Base-by-base conservation (phyloP, 345 rosid species). In the Citrus trifoliata region DNA sequence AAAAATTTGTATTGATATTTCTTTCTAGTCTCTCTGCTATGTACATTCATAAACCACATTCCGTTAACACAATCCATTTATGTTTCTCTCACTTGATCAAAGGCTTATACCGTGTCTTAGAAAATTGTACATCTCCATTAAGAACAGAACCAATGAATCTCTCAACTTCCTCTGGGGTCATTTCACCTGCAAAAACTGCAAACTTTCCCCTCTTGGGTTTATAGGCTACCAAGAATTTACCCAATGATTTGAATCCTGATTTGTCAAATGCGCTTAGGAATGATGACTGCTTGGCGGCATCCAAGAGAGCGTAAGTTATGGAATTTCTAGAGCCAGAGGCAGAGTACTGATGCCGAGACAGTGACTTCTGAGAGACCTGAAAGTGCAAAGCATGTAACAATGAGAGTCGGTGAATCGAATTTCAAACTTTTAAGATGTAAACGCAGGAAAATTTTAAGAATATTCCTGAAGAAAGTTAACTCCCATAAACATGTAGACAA, bases 281-380 rank as follows among this genome's bases (percentile, higher is more conserved):
- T 4, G 86, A 82, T 8, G 89, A 69, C 67, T 93, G 96, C 86
- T 84, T 90, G 61, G 83, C 75, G 27, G 89, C 97, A 74, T 94
- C 99, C 3, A 96, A 62, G 25, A 94, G 89, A 0, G 85, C 70
- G 58, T 93, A 96, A 4, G 97, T 88, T 65, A 94, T 68, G 2
- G 93, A 70, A 62, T 89, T 87, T 75, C 83, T 85, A 24, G 86
- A 81, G 62, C 86, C 84, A 2, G 79, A 78, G 77, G 80, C 88
- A 37, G 84, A 46, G 67, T 72, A 85, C 83, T 67, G 88, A 74
- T 86, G 81, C 86, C 99, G 86, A 76, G 97, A 89, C 25, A 91
- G 73, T 33, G 98, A 83, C 81, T 89, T 91, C 73, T 87, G 90
- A 2, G 99, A 94, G 59, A 96, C 90, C 99, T 96, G 79, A 62